phyloP scores from a whole-genome alignment of 192 early-diverging fungal species.

The Backusella mclennaniae region DNA sequence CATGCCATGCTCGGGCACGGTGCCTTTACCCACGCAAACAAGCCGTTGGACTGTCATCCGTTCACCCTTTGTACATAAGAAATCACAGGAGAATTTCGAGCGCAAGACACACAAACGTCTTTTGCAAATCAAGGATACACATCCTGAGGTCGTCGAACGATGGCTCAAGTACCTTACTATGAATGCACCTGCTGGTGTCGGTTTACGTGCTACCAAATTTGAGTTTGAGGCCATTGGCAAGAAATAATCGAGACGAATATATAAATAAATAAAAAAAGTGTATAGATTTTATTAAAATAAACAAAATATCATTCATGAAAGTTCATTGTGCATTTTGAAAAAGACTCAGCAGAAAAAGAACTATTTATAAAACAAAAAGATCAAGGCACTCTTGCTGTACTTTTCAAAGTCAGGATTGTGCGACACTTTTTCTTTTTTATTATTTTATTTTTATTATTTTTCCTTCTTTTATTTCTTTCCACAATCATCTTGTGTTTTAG shows the following conservation, averaged over 20 bases:
- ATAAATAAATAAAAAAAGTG: background rate
- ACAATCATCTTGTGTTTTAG: background rate
- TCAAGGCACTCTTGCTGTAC: too few relatives aligned
- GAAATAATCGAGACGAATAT: background rate
- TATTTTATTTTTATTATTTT: too few relatives aligned
- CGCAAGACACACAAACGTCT: slow-evolving; percentile 82
- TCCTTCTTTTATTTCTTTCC: too few relatives aligned
- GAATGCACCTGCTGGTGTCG: slow-evolving; percentile 84
- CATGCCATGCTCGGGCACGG: slow-evolving; percentile 69
- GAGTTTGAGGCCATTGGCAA: slow-evolving; percentile 57
- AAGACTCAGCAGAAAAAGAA: too few relatives aligned
- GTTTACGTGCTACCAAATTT: slow-evolving; percentile 73
- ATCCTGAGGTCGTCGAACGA: slow-evolving; percentile 67
- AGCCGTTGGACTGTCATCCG: slow-evolving; percentile 85
- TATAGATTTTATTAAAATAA: background rate
- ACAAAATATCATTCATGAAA: background rate
- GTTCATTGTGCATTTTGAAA: too few relatives aligned
- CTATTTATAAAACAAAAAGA: too few relatives aligned
- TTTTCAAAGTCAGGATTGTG: too few relatives aligned
- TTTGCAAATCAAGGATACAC: slow-evolving; percentile 77
- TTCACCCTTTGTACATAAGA: slow-evolving; percentile 95
- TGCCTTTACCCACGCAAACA: slow-evolving; percentile 70
- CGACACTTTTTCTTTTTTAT: too few relatives aligned
- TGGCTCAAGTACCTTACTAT: slow-evolving; percentile 79
- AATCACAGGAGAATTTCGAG: slow-evolving; percentile 96